phyloP scores from a whole-genome alignment of 2,329 filamentous ascomycete genomes.

The Aspergillus sp. region DNA sequence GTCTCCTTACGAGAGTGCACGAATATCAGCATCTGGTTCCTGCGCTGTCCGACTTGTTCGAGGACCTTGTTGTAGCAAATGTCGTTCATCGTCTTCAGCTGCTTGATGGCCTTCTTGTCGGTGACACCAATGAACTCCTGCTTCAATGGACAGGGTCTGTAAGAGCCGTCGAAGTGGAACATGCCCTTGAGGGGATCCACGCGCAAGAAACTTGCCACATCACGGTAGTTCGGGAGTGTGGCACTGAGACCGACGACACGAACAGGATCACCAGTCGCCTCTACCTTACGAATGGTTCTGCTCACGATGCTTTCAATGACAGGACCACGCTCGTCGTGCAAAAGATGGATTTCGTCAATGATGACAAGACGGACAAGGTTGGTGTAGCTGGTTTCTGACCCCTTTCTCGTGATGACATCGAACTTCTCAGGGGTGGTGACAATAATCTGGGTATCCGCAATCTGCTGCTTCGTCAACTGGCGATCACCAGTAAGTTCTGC shows the following conservation, averaged over 20 bases:
- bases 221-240: conserved; percentile 90
- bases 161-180: conserved; percentile 95
- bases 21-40: conserved; percentile 98
- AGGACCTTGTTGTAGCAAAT: conserved; percentile 97
- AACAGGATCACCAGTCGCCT: conserved; percentile 90
- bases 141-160: conserved; percentile 83
- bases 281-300: conserved; percentile 83
- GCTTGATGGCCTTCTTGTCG: conserved; percentile 97
- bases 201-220: conserved; percentile 91
- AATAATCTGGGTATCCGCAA: conserved; percentile 94
- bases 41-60: conserved; percentile 85
- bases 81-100: conserved; percentile 98
- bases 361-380: conserved; percentile 93
- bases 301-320: conserved; percentile 96
- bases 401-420: conserved; percentile 98
- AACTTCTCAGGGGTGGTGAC: conserved; percentile 98
- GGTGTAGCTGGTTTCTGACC: conserved; percentile 92
- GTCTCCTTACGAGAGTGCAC: conserved; percentile 98
- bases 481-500: conserved; percentile 96
- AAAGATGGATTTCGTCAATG: conserved; percentile 95
- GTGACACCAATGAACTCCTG: conserved; percentile 98
- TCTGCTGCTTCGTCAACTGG: conserved; percentile 97
- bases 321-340: conserved; percentile 94
- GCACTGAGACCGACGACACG: conserved; percentile 88
- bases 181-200: conserved; percentile 79